These are phyloP conservation scores for Phytophthora crassamura DNA, from an alignment of 352 stramenopile species.

Conservation along the genomic window DNA sequence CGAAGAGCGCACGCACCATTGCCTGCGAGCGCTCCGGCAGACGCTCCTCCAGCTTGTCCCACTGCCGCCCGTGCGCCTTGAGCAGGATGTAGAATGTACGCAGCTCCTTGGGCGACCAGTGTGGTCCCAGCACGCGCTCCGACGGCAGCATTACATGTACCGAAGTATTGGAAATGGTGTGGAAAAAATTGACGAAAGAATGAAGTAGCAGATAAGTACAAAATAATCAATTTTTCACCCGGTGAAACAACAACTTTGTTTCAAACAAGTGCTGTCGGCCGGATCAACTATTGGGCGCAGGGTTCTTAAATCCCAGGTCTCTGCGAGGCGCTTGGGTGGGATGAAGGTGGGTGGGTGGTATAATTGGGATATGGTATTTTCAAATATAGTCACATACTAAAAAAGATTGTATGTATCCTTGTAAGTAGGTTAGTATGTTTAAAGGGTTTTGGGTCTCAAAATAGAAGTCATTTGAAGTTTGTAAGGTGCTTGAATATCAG, in stretches of 20 bases:
- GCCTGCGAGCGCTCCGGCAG: conserved; percentile 55
- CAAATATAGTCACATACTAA: no score
- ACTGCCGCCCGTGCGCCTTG: conserved; percentile 56
- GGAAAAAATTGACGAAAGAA: neutral
- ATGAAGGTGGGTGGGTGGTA: no score
- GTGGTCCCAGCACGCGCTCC: conserved; percentile 45
- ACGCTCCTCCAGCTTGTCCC: conserved; percentile 56
- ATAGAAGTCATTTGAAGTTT: no score
- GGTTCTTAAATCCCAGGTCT: no score
- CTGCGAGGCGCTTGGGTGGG: no score
- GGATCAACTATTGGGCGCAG: conserved; percentile 22
- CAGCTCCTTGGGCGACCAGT: conserved; percentile 70
- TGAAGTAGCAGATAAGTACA: no score
- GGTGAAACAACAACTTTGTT: no score
- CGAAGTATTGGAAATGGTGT: neutral
- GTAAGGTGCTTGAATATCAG: no score
- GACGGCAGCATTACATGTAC: conserved; percentile 13
- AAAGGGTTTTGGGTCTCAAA: no score
- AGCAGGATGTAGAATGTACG: conserved; percentile 73
- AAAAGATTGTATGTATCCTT: no score
- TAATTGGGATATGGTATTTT: no score
- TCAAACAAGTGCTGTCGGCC: neutral
- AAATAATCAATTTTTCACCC: neutral
- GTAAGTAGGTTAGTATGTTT: no score
- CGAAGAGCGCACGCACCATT: conserved; percentile 71